These are phyloP conservation scores for Stevia rebaudiana DNA, from an alignment of 140 eudicot genomes.

Conservation along the genomic window DNA sequence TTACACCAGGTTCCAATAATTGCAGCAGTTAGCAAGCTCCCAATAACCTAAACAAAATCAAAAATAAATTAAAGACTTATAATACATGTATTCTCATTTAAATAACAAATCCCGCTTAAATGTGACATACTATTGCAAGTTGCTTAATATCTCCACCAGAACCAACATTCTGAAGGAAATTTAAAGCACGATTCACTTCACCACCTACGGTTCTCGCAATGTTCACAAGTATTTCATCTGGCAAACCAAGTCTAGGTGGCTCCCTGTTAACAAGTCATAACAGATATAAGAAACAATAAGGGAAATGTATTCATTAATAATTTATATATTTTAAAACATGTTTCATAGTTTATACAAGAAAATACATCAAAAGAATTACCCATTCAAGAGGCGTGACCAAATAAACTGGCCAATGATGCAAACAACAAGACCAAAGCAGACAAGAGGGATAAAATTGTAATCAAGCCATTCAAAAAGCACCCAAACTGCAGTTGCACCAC, in stretches of 20 bases:
- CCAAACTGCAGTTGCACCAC: slow-evolving; percentile 75
- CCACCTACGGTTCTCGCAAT: slow-evolving; percentile 50
- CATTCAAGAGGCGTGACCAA: slow-evolving; percentile 53
- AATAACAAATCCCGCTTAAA: not conserved
- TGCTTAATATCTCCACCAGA: slow-evolving; percentile 73
- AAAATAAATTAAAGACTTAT: not conserved
- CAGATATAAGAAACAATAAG: not conserved
- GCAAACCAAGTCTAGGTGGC: slow-evolving; percentile 56
- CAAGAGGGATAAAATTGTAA: slow-evolving; percentile 69
- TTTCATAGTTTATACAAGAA: not conserved
- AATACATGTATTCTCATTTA: not conserved
- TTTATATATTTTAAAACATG: not conserved
- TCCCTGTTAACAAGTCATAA: slow-evolving; percentile 38
- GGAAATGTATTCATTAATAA: not conserved
- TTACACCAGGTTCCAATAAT: slow-evolving; percentile 92
- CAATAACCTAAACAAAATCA: slow-evolving; percentile 45
- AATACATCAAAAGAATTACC: slow-evolving; percentile 28
- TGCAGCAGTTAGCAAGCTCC: slow-evolving; percentile 66
- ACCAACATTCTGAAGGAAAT: slow-evolving; percentile 61
- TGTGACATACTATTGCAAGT: slow-evolving; percentile 40
- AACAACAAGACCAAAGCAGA: slow-evolving; percentile 48
- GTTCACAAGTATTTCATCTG: slow-evolving; percentile 55
- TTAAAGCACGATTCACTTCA: slow-evolving; percentile 60
- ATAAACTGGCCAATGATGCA: slow-evolving; percentile 69
- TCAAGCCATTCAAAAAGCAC: slow-evolving; percentile 95